These are phyloP conservation scores for Pseudohyphozyma bogoriensis DNA, from an alignment of 768 basidiomycete genomes.

Conservation along the genomic window DNA sequence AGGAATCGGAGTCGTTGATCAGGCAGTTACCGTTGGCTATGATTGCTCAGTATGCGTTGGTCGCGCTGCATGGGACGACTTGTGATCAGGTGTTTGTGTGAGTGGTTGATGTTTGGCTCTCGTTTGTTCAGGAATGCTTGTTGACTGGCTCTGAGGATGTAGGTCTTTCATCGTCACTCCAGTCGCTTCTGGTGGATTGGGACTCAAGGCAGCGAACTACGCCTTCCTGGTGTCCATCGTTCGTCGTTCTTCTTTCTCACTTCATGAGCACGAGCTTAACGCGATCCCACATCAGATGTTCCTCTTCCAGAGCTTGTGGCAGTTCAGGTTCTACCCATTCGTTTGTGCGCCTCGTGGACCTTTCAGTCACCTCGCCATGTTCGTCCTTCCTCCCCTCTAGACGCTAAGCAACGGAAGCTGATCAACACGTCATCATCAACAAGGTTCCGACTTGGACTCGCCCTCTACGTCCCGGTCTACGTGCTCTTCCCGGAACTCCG, in stretches of 20 bases:
- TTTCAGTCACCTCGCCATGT: constrained; percentile 40
- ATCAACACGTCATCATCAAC: constrained; percentile 65
- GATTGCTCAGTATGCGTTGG: constrained; percentile 79
- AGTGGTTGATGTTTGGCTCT: no score
- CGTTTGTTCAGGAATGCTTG: constrained; percentile 51
- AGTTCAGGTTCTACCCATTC: constrained; percentile 41
- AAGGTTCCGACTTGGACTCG: constrained; percentile 75
- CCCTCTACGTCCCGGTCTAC: constrained; percentile 32
- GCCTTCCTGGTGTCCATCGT: constrained; percentile 67
- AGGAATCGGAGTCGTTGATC: constrained; percentile 52
- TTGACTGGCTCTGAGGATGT: no score
- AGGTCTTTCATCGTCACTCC: constrained; percentile 54
- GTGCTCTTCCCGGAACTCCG: constrained; percentile 32
- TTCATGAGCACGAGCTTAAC: neutral
- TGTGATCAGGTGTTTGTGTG: constrained; percentile 29
- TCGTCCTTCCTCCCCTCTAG: constrained; percentile 1
- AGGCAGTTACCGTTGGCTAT: constrained; percentile 70
- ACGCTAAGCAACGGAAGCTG: neutral
- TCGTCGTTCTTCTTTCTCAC: constrained; percentile 47
- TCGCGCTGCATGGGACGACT: constrained; percentile 63
- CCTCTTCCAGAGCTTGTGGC: constrained; percentile 29
- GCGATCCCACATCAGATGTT: constrained; percentile 56
- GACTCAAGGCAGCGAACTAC: constrained; percentile 81
- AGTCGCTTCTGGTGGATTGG: constrained; percentile 76
- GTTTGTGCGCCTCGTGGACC: constrained; percentile 40